phyloP scores from a whole-genome alignment of 2,329 filamentous ascomycete genomes.

The Pestalotiopsis sp. region DNA sequence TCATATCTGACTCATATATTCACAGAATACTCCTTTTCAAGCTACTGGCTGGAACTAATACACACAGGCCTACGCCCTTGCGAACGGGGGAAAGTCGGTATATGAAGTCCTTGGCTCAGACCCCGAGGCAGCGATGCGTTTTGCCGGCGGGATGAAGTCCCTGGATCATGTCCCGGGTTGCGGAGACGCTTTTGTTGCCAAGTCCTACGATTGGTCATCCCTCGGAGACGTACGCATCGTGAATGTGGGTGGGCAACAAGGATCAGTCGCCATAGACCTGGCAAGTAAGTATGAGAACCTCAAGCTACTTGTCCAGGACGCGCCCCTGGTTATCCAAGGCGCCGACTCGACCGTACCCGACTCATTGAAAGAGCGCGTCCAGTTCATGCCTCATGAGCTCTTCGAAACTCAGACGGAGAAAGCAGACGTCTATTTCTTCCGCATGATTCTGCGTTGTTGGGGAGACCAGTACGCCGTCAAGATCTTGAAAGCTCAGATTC shows the following conservation, averaged over 20 bases:
- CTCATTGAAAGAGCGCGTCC: slow-evolving; percentile 16
- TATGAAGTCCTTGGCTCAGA: slow-evolving; percentile 1
- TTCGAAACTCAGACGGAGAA: slow-evolving; percentile 21
- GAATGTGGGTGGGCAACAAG: slow-evolving; percentile 27
- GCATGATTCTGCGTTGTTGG: slow-evolving; percentile 50
- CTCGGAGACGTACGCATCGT: slow-evolving; percentile 17
- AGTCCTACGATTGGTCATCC: slow-evolving; percentile 7
- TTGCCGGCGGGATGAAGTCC: slow-evolving; percentile 14
- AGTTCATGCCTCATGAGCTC: slow-evolving; percentile 22
- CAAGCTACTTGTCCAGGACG: slow-evolving; percentile 37
- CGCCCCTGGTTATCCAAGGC: slow-evolving; percentile 22
- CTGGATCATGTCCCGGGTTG: slow-evolving; percentile 2
- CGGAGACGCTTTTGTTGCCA: slow-evolving; percentile 1
- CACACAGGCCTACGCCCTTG: slow-evolving; percentile 31
- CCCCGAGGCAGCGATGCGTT: slow-evolving; percentile 11
- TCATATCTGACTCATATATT: slow-evolving; percentile 20
- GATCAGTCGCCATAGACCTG: slow-evolving; percentile 27
- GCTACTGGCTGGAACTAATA: slow-evolving; percentile 13
- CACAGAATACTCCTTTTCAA: slow-evolving; percentile 30
- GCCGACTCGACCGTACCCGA: slow-evolving; percentile 18
- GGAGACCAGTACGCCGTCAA: slow-evolving; percentile 35
- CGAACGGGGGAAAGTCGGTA: slow-evolving; percentile 12
- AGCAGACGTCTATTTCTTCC: slow-evolving; percentile 45
- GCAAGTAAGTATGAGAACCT: slow-evolving; percentile 27
- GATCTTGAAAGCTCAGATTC: slow-evolving; percentile 37